Conservation (phyloP, 371 early-diverging fungal species). For the Mucor mucedo region DNA sequence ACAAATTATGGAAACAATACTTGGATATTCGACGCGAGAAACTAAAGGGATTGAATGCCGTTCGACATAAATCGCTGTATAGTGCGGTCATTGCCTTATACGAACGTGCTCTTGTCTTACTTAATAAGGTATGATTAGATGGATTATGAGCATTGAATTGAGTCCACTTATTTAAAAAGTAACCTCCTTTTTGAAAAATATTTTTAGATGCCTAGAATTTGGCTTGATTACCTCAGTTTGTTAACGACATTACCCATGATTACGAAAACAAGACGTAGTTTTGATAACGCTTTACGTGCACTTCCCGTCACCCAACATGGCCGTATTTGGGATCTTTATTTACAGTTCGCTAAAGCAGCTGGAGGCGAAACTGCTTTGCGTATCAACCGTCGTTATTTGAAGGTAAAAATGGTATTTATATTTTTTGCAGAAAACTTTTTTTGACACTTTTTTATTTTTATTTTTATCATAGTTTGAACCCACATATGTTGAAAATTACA, state of each 20-base stretch:
- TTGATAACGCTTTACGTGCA: slow-evolving; percentile 90
- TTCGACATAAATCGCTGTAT: slow-evolving; percentile 61
- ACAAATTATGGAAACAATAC: slow-evolving; percentile 95
- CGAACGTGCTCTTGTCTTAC: slow-evolving; percentile 84
- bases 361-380: slow-evolving; percentile 86
- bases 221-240: slow-evolving; percentile 79
- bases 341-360: slow-evolving; percentile 76
- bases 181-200: slow-evolving; percentile 10
- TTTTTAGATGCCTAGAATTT: slow-evolving; percentile 79
- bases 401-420: slow-evolving; percentile 44
- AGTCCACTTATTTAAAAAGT: background rate
- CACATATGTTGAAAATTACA: slow-evolving; percentile 71
- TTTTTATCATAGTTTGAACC: slow-evolving; percentile 62
- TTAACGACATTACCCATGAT: slow-evolving; percentile 74
- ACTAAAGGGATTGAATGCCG: slow-evolving; percentile 56
- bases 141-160: no score
- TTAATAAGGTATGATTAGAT: slow-evolving; percentile 76
- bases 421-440: background rate
- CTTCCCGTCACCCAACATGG: slow-evolving; percentile 94
- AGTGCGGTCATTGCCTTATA: slow-evolving; percentile 73
- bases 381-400: slow-evolving; percentile 83
- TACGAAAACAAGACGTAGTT: slow-evolving; percentile 79
- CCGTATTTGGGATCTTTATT: slow-evolving; percentile 88
- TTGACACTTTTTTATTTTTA: background rate
- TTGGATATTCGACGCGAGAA: slow-evolving; percentile 73